Conservation (phyloP, 2,329 filamentous ascomycete genomes). For the Raffaelea arxii region DNA sequence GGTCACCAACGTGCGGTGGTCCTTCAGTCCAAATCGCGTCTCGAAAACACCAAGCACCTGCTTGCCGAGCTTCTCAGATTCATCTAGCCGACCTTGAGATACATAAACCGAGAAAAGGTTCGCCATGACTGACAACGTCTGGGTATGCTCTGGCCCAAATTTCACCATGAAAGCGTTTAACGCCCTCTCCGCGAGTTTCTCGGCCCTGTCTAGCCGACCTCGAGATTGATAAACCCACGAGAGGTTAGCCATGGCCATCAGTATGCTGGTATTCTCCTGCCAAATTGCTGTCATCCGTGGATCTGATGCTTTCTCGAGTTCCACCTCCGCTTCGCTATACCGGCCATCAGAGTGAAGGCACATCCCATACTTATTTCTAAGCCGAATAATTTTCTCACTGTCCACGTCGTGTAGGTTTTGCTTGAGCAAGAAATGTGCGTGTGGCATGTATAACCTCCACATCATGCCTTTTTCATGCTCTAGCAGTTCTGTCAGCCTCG, state of each 20-base stretch:
- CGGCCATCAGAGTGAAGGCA: constrained; percentile 5
- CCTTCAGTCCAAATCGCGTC: not conserved
- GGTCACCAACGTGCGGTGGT: not conserved
- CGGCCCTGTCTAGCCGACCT: constrained; percentile 10
- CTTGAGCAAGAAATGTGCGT: not conserved
- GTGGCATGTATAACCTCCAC: constrained; percentile 7
- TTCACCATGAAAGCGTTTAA: not conserved
- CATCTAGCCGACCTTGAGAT: constrained; percentile 5
- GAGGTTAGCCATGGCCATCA: not conserved
- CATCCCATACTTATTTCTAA: not conserved
- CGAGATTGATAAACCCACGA: not conserved
- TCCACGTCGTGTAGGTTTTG: not conserved
- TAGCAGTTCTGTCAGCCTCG: constrained; percentile 9
- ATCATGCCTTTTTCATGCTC: not conserved
- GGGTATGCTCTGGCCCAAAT: not conserved
- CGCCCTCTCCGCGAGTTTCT: constrained; percentile 3
- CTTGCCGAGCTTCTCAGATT: constrained; percentile 10
- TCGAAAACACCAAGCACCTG: not conserved
- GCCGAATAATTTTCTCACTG: no score
- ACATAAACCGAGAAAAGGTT: not conserved
- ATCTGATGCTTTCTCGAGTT: not conserved
- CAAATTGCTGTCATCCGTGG: not conserved
- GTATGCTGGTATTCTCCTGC: not conserved
- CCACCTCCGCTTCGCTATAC: constrained; percentile 2
- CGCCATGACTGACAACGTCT: not conserved